These are phyloP conservation scores for Macrolepiota fuliginosa DNA, from an alignment of 768 basidiomycete genomes.

Conservation along the genomic window DNA sequence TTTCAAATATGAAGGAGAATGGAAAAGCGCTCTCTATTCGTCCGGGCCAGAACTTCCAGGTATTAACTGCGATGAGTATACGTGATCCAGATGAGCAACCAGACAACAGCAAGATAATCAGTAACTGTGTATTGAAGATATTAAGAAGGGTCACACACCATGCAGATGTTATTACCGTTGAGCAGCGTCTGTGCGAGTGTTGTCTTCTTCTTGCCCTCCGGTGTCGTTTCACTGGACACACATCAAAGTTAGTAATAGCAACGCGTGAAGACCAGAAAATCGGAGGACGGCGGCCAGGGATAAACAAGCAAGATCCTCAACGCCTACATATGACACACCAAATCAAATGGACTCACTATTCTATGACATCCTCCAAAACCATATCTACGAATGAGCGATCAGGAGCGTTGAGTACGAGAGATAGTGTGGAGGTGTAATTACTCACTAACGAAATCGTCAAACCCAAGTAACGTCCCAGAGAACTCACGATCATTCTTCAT, in stretches of 20 bases:
- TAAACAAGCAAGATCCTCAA: background rate
- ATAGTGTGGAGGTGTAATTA: constrained; percentile 24
- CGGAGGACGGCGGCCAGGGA: background rate
- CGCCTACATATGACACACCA: background rate
- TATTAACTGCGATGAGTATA: constrained; percentile 25
- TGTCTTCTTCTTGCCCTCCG: constrained; percentile 77
- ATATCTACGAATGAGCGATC: constrained; percentile 53
- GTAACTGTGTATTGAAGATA: background rate
- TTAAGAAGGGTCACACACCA: constrained; percentile 49
- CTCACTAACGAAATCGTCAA: constrained; percentile 99
- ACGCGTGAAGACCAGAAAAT: background rate
- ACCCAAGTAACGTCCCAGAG: constrained; percentile 90
- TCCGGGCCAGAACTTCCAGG: constrained; percentile 37
- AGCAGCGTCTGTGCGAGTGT: constrained; percentile 84
- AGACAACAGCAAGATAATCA: background rate
- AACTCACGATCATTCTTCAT: constrained; percentile 99
- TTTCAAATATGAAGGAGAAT: background rate
- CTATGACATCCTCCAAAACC: constrained; percentile 95
- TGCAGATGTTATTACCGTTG: constrained; percentile 96
- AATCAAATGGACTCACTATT: constrained; percentile 64
- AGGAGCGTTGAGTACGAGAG: background rate
- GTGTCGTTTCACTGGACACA: constrained; percentile 71
- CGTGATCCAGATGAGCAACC: background rate
- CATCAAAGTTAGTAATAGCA: background rate
- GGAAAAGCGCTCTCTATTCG: background rate